phyloP scores from a whole-genome alignment of 805 yeast species.

The Metschnikowia cubensis region DNA sequence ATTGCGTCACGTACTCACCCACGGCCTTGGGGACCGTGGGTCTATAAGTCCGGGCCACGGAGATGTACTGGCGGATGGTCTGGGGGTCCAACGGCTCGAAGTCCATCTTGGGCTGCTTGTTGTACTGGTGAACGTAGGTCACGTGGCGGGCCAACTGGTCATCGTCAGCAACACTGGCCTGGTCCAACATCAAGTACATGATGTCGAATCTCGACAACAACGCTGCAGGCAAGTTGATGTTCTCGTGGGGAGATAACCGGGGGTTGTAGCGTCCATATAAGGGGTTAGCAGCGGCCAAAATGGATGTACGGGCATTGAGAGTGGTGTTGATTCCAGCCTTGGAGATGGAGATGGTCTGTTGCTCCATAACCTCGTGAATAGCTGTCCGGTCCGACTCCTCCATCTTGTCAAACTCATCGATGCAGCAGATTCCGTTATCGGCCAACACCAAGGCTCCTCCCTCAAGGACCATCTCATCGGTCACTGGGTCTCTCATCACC shows the following conservation, averaged over 20 bases:
- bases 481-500: constrained; percentile 97
- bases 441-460: constrained; percentile 98
- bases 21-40: constrained; percentile 83
- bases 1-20: constrained; percentile 79
- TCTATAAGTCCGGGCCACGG: constrained; percentile 77
- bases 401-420: constrained; percentile 99
- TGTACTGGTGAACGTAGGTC: constrained; percentile 92
- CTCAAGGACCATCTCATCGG: constrained; percentile 96
- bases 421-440: constrained; percentile 97
- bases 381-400: constrained; percentile 96
- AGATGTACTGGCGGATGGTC: constrained; percentile 78
- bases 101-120: constrained; percentile 74
- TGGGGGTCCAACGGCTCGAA: constrained; percentile 74
- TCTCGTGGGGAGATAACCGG: constrained; percentile 84
- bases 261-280: constrained; percentile 93
- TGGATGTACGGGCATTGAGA: constrained; percentile 90
- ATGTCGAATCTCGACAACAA: constrained; percentile 91
- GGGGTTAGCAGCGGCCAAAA: constrained; percentile 98
- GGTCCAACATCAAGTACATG: constrained; percentile 79
- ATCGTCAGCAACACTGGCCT: constrained; percentile 75
- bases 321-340: constrained; percentile 98
- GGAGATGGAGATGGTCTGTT: constrained; percentile 94
- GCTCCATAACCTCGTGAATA: constrained; percentile 99
- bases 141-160: constrained; percentile 89
- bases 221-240: constrained; percentile 95